These are phyloP conservation scores for Gnaphalium uliginosum DNA, from an alignment of 129 eudicot genomes.

Conservation along the genomic window DNA sequence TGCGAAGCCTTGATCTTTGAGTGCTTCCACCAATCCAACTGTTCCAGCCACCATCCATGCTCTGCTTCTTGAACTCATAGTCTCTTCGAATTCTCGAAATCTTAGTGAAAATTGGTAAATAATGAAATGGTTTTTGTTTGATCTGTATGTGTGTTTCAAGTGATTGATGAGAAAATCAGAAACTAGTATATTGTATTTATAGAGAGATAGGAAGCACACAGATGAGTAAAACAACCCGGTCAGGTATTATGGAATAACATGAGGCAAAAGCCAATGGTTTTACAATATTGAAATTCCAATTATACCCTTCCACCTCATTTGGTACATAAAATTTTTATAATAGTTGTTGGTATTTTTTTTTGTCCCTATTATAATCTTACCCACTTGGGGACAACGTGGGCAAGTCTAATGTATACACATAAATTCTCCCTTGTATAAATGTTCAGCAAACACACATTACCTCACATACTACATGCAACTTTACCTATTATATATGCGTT, in stretches of 20 bases:
- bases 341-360: too few relatives aligned
- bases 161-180: background rate
- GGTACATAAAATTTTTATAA: background rate
- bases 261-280: background rate
- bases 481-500: too few relatives aligned
- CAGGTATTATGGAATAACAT: background rate
- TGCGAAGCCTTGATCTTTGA: conserved; percentile 62
- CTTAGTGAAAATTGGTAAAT: background rate
- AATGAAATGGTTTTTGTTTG: background rate
- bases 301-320: background rate
- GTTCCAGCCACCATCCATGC: conserved; percentile 53
- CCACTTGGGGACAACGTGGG: too few relatives aligned
- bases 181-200: background rate
- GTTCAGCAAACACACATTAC: too few relatives aligned
- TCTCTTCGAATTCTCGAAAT: background rate
- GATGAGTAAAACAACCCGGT: background rate
- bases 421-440: too few relatives aligned
- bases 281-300: background rate
- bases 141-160: background rate
- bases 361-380: too few relatives aligned
- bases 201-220: background rate
- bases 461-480: too few relatives aligned
- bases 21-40: conserved; percentile 50
- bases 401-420: too few relatives aligned
- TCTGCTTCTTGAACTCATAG: conserved; percentile 35